Evolutionary conservation across 148 eudicot genomes (phyloP), one percentile per base, ranked within the genome.

Genomic region (Pharnaceum exiguum): DNA sequence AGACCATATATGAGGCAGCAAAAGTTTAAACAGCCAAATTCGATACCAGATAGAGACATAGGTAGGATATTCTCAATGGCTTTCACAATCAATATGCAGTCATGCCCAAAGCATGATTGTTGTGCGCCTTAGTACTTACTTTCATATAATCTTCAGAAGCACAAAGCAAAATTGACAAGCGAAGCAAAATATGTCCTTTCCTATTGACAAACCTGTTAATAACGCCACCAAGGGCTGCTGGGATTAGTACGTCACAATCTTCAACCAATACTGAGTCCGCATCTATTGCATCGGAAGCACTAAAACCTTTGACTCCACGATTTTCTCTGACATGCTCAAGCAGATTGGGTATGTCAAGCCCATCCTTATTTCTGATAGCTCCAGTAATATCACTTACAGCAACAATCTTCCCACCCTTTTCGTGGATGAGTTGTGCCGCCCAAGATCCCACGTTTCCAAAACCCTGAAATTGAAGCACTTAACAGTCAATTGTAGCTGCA

Each of bases 161-260:
- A n/a, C n/a, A n/a, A n/a, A n/a, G n/a, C n/a, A n/a, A n/a, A n/a
- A n/a, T n/a, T n/a, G n/a, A n/a, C n/a, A n/a, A n/a, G n/a, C n/a
- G n/a, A n/a, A n/a, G n/a, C n/a, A n/a, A n/a, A n/a, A n/a, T n/a
- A n/a, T n/a, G n/a, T n/a, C n/a, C n/a, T n/a, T n/a, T 35, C 12
- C 12, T 35, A 26, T 13, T 29, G n/a, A 73, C 4, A 5, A 25
- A 91, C 97, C 69, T 85, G 77, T 86, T 94, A 56, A 94, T 94
- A 28, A 89, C 99, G 49, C 99, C 99, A 54, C 99, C 99, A 55
- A 94, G 96, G 56, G 99, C 99, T 16, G 99, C 99, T 22, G 99
- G 99, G 59, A 94, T 78, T 62, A 94, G 96, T 59, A 94, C 77
- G 43, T 94, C 99, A 58, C 99, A 94, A 49, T 89, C 99, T 85